Evolutionary conservation across 2,329 filamentous ascomycete genomes (phyloP), one percentile per base, ranked within the genome.

Genomic region (Didymella arachidicola): DNA sequence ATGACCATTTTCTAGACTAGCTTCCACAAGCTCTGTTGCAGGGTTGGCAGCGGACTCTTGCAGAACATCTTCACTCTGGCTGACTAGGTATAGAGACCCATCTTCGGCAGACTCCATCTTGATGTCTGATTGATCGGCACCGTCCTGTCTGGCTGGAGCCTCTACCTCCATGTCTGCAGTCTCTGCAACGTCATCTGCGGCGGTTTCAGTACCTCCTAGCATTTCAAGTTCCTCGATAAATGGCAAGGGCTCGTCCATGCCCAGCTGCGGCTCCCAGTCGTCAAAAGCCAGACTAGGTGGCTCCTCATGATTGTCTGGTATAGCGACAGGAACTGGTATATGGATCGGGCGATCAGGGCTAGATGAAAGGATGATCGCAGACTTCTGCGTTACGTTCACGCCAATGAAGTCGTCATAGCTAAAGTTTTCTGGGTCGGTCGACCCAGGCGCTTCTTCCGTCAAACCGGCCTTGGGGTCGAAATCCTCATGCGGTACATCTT

Each of bases 41-140:
- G 45, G 39, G 8, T 49, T 41, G 41, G 62, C 22, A 16, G 2
- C 25, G 19, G 34, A 39, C n/a, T 44, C 19, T 6, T 52, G 47
- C 16, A 22, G 48, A 18, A 34, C 49, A 4, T 59, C 38, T 12
- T 54, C 56, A 16, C 50, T 41, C 19, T 64, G 55, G n/a, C 54
- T 54, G 32, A 30, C 14, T 7, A 63, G 44, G 16, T 58, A 62
- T 8, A 48, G 16, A 1, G 59, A 56, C 14, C 54, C 64, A 14
- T 72, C 71, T 43, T 75, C 73, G 18, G 73, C 66, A 11, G 71
- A 72, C 42, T 75, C 73, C 49, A 73, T 62, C 43, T 75, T 72
- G 30, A 74, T 53, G 36, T 71, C 65, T 4, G 69, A 57, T 32
- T 43, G 29, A 47, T 43, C 39, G 52, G 50, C 18, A 29, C 39